These are phyloP conservation scores for Agaricus subrufescens DNA, from an alignment of 768 basidiomycete genomes.

Conservation along the genomic window DNA sequence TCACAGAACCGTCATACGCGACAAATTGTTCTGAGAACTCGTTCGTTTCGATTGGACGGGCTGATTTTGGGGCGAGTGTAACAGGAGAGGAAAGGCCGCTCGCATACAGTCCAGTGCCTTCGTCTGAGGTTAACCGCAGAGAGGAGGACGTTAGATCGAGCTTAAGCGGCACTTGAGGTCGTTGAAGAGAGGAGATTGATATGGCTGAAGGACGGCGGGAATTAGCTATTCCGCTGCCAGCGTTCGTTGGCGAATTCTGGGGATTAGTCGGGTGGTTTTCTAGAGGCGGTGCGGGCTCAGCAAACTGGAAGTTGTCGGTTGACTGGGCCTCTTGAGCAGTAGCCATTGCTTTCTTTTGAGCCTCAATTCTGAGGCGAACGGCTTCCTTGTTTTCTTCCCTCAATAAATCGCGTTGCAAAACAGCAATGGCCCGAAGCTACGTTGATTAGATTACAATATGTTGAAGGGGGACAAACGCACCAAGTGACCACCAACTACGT, in stretches of 20 bases:
- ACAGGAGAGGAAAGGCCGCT: conserved; percentile 73
- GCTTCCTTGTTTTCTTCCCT: conserved; percentile 44
- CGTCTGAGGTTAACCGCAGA: conserved; percentile 61
- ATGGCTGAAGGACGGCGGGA: conserved; percentile 62
- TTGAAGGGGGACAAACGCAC: conserved; percentile 32
- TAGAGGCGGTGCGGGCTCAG: conserved; percentile 12
- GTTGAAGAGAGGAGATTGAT: conserved; percentile 74
- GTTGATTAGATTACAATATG: background rate
- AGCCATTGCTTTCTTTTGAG: conserved; percentile 27
- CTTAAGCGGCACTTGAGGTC: conserved; percentile 66
- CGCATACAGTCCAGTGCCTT: conserved; percentile 54
- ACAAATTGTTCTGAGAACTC: conserved; percentile 62
- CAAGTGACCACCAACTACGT: conserved; percentile 68
- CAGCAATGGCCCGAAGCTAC: conserved; percentile 69
- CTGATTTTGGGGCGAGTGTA: conserved; percentile 77
- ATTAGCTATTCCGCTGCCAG: conserved; percentile 31
- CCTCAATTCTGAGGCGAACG: conserved; percentile 11
- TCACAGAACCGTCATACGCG: conserved; percentile 38
- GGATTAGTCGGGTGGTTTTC: conserved; percentile 17
- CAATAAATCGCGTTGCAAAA: conserved; percentile 64
- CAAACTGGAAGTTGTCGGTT: conserved; percentile 2
- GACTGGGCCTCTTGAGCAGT: conserved; percentile 12
- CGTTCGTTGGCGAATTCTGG: conserved; percentile 28
- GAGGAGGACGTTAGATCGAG: conserved; percentile 75
- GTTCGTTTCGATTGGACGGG: conserved; percentile 48